phyloP scores from a whole-genome alignment of 2,329 filamentous ascomycete genomes.

The Nothophaeocryptopus gaeumannii region DNA sequence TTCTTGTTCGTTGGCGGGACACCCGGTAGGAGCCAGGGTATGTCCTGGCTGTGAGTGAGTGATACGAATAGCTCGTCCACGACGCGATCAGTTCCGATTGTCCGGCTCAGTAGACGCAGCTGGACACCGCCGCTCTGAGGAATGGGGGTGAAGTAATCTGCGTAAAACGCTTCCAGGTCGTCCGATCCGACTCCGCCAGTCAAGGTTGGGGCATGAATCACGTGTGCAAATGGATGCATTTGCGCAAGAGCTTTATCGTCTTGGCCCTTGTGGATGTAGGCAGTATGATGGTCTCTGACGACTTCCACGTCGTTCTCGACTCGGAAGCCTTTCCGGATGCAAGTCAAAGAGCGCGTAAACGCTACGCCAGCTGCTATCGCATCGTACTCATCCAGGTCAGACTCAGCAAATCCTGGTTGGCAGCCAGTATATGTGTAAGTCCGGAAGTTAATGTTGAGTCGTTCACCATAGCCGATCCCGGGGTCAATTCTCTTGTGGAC shows the following conservation, averaged over 20 bases:
- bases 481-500: conserved; percentile 49
- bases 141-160: conserved; percentile 53
- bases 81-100: conserved; percentile 57
- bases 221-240: conserved; percentile 38
- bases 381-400: conserved; percentile 66
- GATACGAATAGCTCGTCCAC: conserved; percentile 59
- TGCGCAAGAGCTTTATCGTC: conserved; percentile 39
- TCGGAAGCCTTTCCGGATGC: conserved; percentile 60
- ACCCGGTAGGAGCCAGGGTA: conserved; percentile 60
- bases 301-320: conserved; percentile 47
- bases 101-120: conserved; percentile 56
- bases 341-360: conserved; percentile 63
- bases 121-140: conserved; percentile 46
- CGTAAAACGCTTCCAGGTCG: conserved; percentile 54
- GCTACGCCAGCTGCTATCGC: conserved; percentile 62
- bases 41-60: conserved; percentile 56
- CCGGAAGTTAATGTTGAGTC: conserved; percentile 44
- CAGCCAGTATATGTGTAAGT: conserved; percentile 56
- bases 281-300: conserved; percentile 40
- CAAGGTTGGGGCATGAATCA: conserved; percentile 46
- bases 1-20: conserved; percentile 55
- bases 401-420: conserved; percentile 67
- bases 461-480: conserved; percentile 51
- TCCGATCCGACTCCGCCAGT: conserved; percentile 44
- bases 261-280: conserved; percentile 34